Evolutionary conservation across 148 eudicot species (phyloP), one percentile per base, ranked within the genome.

Genomic region (Chenopodium formosanum): DNA sequence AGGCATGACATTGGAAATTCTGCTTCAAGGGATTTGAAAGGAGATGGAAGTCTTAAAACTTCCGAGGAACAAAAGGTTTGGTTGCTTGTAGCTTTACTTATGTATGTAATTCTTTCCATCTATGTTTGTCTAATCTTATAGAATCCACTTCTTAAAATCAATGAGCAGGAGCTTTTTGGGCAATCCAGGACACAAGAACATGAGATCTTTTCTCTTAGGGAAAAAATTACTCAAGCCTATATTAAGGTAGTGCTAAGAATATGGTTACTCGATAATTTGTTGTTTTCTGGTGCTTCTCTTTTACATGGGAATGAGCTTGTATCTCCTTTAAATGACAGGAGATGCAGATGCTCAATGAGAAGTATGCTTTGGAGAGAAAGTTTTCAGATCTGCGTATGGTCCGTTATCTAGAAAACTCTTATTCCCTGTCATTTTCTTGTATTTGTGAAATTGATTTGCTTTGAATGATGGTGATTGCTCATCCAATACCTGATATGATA

Each of bases 361-460:
- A 92, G 82, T 91, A 91, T 87, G 84, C 90, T 19, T 77, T 92
- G 82, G 97, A 95, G 81, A 90, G 89, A 81, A 90, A 90, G 79
- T 89, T 92, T 78, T 87, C 97, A 9, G 97, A 92, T 72, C 79
- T 95, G 81, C 88, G 97, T 82, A 86, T 93, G 98, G 98, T 95
- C 83, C 60, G 91, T 86, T 53, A 73, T 80, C 77, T 68, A 70
- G 76, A 71, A 70, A 50, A 65, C 74, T 87, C 68, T 47, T 25
- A 75, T 47, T 73, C 81, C 75, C 63, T 58, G 58, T 85, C n/a
- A n/a, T 31, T 74, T n/a, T 29, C 78, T 65, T 78, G 20, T 70
- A 48, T 56, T 52, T 16, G 64, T 80, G 22, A 52, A 70, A 19
- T 27, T 77, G 40, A 34, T 78, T 70, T 69, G 67, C 52, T 48